These are phyloP conservation scores for Lenwebbia sp. DNA, from an alignment of 345 rosid species.

Conservation along the genomic window DNA sequence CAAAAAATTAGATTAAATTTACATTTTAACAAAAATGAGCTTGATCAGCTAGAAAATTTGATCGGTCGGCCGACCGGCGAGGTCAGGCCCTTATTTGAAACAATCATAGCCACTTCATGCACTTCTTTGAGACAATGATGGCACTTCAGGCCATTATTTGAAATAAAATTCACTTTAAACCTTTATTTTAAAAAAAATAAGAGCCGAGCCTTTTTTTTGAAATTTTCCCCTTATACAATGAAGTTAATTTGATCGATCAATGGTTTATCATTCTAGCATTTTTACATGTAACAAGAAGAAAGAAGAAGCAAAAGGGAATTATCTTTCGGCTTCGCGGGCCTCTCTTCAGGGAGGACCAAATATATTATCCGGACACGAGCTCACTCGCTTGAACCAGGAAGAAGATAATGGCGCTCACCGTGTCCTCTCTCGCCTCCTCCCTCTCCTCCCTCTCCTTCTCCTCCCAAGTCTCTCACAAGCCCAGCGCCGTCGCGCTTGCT, in stretches of 20 bases:
- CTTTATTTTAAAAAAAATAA: too few relatives aligned
- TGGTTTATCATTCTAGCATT: background rate
- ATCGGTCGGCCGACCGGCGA: too few relatives aligned
- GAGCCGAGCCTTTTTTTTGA: too few relatives aligned
- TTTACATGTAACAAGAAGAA: background rate
- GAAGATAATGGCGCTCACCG: constrained; percentile 38
- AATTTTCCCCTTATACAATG: background rate
- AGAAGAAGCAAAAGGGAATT: background rate
- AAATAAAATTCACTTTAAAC: too few relatives aligned
- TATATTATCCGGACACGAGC: background rate
- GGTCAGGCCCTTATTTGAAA: too few relatives aligned
- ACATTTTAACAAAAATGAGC: too few relatives aligned
- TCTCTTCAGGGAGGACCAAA: background rate
- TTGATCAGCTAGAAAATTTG: too few relatives aligned
- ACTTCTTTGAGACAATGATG: too few relatives aligned
- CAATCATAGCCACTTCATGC: too few relatives aligned
- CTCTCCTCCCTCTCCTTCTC: constrained; percentile 75
- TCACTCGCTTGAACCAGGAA: background rate
- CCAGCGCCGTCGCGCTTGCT: constrained; percentile 23
- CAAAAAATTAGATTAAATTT: too few relatives aligned
- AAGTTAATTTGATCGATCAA: background rate
- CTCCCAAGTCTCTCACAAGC: constrained; percentile 50
- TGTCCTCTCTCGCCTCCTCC: constrained; percentile 54
- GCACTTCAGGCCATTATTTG: too few relatives aligned
- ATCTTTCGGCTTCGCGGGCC: too few relatives aligned